Percentiles rank a stretch among this genome's conserved stretches.
These are phyloP conservation scores for Scutellaria galericulata DNA, from an alignment of 257 asterid genomes.

Conservation along the genomic window DNA sequence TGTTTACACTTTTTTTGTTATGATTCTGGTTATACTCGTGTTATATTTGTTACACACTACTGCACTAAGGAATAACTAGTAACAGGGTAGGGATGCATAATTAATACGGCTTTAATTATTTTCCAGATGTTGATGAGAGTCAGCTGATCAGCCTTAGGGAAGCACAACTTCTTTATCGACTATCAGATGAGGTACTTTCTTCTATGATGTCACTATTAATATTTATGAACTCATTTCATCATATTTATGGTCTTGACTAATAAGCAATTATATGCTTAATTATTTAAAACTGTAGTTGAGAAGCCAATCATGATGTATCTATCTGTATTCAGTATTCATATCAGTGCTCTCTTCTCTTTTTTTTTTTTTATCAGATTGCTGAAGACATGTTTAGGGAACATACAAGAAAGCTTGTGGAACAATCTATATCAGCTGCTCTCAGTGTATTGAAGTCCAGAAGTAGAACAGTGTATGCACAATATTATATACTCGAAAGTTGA, in stretches of 20 bases:
- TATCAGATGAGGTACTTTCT: slow-evolving; percentile 71
- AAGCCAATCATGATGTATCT: slow-evolving; percentile 18
- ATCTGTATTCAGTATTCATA: slow-evolving; percentile 24
- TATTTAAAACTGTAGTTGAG: slow-evolving; percentile 20
- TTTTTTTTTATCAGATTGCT: slow-evolving; percentile 66
- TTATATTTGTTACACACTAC: slow-evolving; percentile 15
- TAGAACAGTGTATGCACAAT: slow-evolving; percentile 59
- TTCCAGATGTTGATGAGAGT: slow-evolving; percentile 67
- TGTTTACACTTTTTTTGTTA: background rate
- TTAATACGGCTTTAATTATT: slow-evolving; percentile 39
- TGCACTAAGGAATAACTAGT: slow-evolving; percentile 15
- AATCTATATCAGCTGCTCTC: slow-evolving; percentile 73
- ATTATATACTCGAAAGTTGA: slow-evolving; percentile 32
- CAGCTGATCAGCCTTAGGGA: slow-evolving; percentile 86
- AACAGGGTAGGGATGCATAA: slow-evolving; percentile 27
- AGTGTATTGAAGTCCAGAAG: slow-evolving; percentile 74
- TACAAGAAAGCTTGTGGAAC: slow-evolving; percentile 85
- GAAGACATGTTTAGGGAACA: slow-evolving; percentile 90
- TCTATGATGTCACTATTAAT: slow-evolving; percentile 20
- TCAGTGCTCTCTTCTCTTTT: slow-evolving; percentile 21
- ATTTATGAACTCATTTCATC: slow-evolving; percentile 12
- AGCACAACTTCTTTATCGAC: slow-evolving; percentile 78
- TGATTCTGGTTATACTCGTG: background rate
- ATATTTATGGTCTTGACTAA: background rate
- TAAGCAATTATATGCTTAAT: background rate